Evolutionary conservation across 2,329 filamentous ascomycete species (phyloP), one percentile per base, ranked within the genome.

Genomic region (Rhexocercosporidium sp.): DNA sequence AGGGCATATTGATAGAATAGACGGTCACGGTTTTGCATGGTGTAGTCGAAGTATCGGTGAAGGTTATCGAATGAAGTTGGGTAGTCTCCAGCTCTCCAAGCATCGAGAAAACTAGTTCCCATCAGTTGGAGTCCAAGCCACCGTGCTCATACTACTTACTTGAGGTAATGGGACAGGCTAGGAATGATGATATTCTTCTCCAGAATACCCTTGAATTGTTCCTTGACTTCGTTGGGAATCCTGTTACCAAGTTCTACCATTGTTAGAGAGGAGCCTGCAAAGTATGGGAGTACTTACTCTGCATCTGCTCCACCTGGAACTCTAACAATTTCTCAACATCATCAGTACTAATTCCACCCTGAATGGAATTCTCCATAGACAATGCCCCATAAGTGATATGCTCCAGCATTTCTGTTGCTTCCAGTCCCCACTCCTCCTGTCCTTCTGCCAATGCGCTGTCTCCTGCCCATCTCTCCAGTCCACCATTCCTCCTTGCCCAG

Each of bases 21-120:
- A 27, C 92, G 90, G 74, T 97, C 92, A 68, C 89, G 84, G 72
- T 89, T 92, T 74, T 96, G 92, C 88, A 96, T 94, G 1, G 94
- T 96, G 79, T 97, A 97, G 78, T 99, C 96, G 75, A 97, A 99
- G 78, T 97, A 99, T 61, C 93, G 90, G 78, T 98, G 94, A 22
- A 99, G 84, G 72, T 90, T 90, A 75, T 99, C 95, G 76, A 97
- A 96, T 0, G 96, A 92, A 0, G 92, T 93, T 14, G 92, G 89
- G 75, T 95, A 96, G 78, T 98, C 94, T 4, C 95, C 95, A 3
- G 93, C 90, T 77, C 91, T 88, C 95, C 94, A 98, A 0, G 94
- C 88, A 78, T 99, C 94, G 16, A 97, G 88, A 76, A 97, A 98
- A 72, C 90, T 93, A 72, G 25, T 68, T 14, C 47, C 3, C 8